A percentile compares a stretch with the other conserved stretches of the same genome.
Conservation (phyloP, 2,329 filamentous ascomycete species). For the Nigrospora sphaerica region DNA sequence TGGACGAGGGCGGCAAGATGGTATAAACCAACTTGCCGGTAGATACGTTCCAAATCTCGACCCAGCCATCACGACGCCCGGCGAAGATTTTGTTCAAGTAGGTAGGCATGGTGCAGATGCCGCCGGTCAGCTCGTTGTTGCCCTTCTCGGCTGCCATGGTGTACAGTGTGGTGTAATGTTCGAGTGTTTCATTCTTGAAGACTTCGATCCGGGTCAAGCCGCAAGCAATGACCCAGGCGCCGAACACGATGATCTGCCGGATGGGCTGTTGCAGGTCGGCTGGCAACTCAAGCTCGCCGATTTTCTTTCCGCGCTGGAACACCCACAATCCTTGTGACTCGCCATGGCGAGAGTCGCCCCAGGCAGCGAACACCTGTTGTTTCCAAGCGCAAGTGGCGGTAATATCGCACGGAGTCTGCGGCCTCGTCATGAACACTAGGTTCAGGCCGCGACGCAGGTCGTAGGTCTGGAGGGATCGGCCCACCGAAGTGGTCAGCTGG, state of each 20-base stretch:
- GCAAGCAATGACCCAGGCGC: constrained; percentile 83
- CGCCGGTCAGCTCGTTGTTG: constrained; percentile 66
- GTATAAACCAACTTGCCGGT: constrained; percentile 89
- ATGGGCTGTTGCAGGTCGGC: constrained; percentile 62
- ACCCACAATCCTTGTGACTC: constrained; percentile 71
- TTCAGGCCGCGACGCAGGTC: constrained; percentile 86
- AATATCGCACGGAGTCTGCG: constrained; percentile 78
- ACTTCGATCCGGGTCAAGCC: constrained; percentile 72
- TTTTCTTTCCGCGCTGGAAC: constrained; percentile 83
- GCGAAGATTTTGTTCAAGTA: constrained; percentile 95
- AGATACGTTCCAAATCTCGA: constrained; percentile 97
- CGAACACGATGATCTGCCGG: constrained; percentile 72
- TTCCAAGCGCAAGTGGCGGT: constrained; percentile 87
- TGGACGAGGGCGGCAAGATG: constrained; percentile 66
- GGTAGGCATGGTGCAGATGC: constrained; percentile 83
- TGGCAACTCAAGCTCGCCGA: constrained; percentile 67
- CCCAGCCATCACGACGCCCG: constrained; percentile 76
- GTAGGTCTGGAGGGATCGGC: constrained; percentile 87
- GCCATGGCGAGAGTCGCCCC: constrained; percentile 55
- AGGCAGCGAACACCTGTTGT: constrained; percentile 81
- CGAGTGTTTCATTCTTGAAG: constrained; percentile 76
- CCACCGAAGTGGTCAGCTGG: constrained; percentile 93
- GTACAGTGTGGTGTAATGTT: constrained; percentile 84
- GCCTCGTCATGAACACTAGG: constrained; percentile 86
- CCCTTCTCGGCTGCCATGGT: constrained; percentile 48